Percentiles rank a stretch among this genome's conserved stretches.
Evolutionary conservation across 176 grass and related monocot genomes (phyloP).

Genomic region (Raddia guianensis): DNA sequence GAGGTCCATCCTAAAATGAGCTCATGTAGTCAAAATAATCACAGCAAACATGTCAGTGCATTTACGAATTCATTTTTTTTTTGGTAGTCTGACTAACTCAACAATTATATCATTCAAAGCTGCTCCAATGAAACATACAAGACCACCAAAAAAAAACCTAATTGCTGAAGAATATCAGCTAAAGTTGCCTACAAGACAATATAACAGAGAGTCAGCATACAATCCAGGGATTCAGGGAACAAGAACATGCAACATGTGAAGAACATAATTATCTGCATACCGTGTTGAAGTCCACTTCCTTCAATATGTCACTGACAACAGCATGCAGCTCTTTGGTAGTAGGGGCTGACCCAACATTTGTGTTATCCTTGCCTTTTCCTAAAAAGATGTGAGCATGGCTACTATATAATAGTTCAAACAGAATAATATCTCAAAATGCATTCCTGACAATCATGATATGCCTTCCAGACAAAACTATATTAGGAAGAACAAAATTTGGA

Average conservation of each 20-base stretch:
- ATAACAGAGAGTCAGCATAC: constrained; percentile 6
- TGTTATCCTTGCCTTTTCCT: constrained; percentile 74
- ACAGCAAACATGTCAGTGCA: neutral
- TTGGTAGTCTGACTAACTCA: neutral
- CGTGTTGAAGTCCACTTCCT: constrained; percentile 99
- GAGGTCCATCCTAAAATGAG: constrained; percentile 80
- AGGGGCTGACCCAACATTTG: constrained; percentile 50
- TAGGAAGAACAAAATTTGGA: neutral
- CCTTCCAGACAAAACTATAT: neutral
- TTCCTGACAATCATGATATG: neutral
- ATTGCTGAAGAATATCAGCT: constrained; percentile 87
- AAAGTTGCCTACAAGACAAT: constrained; percentile 71
- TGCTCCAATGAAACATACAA: constrained; percentile 1
- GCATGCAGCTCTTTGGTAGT: constrained; percentile 75
- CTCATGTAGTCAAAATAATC: constrained; percentile 45
- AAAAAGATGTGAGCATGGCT: constrained; percentile 3
- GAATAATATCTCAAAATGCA: neutral
- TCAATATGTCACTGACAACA: constrained; percentile 82
- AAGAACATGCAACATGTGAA: neutral
- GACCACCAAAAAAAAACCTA: constrained; percentile 55
- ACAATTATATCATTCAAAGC: neutral
- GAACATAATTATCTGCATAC: constrained; percentile 47
- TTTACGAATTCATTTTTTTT: neutral
- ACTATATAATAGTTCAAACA: constrained; percentile 3
- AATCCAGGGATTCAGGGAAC: neutral